Evolutionary conservation across 2,329 filamentous ascomycete genomes (phyloP).

Genomic region (Talaromyces atroroseus): DNA sequence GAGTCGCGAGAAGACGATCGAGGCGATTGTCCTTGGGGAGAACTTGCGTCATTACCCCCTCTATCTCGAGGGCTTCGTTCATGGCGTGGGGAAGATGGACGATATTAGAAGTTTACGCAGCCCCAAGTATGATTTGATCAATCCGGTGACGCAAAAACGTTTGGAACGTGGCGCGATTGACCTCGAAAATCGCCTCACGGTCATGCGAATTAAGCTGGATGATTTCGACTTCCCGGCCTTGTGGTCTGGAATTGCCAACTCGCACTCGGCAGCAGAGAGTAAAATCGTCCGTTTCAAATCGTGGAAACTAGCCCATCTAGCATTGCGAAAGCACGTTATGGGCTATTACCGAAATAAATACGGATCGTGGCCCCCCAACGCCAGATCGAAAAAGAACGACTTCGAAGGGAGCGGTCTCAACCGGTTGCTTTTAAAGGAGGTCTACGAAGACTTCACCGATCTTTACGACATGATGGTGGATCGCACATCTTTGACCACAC

Average conservation of each 20-base stretch:
- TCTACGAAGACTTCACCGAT: conserved; percentile 80
- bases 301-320: conserved; percentile 71
- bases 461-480: conserved; percentile 88
- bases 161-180: conserved; percentile 78
- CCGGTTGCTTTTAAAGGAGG: conserved; percentile 68
- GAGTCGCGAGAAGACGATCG: conserved; percentile 82
- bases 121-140: conserved; percentile 66
- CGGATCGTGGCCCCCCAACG: conserved; percentile 85
- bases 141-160: conserved; percentile 65
- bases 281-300: conserved; percentile 75
- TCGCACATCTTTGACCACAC: conserved; percentile 68
- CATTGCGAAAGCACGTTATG: conserved; percentile 68
- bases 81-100: conserved; percentile 79
- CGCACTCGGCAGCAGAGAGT: conserved; percentile 69
- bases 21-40: conserved; percentile 84
- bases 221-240: conserved; percentile 88
- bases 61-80: conserved; percentile 87
- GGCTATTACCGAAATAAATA: conserved; percentile 63
- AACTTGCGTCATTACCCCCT: conserved; percentile 73
- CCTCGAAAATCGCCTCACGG: conserved; percentile 65
- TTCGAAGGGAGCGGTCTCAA: conserved; percentile 84
- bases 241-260: conserved; percentile 82
- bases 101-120: conserved; percentile 64
- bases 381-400: conserved; percentile 83
- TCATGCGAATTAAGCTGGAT: conserved; percentile 66